These are phyloP conservation scores for Flaveria trinervia DNA, from an alignment of 129 eudicot species.

Conservation along the genomic window DNA sequence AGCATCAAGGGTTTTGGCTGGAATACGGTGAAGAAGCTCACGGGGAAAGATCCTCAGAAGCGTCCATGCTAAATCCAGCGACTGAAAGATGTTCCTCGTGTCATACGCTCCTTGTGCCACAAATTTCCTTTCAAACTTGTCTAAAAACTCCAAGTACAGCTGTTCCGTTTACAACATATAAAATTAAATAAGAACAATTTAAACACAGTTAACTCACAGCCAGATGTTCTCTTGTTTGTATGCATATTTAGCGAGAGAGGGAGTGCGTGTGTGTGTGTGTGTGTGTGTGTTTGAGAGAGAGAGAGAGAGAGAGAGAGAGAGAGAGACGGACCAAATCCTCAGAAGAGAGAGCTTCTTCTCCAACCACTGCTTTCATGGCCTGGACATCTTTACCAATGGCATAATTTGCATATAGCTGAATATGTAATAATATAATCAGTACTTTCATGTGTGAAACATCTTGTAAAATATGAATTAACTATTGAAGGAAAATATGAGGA, in stretches of 20 bases:
- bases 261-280: not conserved
- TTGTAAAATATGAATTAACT: constrained; percentile 3
- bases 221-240: not conserved
- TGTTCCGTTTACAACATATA: constrained; percentile 28
- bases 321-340: constrained; percentile 78
- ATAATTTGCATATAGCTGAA: constrained; percentile 92
- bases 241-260: not conserved
- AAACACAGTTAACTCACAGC: not conserved
- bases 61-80: constrained; percentile 97
- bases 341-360: constrained; percentile 99
- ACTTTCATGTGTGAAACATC: not conserved
- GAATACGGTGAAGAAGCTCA: constrained; percentile 98
- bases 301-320: constrained; percentile 24
- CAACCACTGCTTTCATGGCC: constrained; percentile 99
- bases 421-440: not conserved
- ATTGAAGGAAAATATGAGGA: not conserved
- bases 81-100: constrained; percentile 96
- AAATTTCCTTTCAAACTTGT: constrained; percentile 97
- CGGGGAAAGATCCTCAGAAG: constrained; percentile 95
- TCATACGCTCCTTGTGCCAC: constrained; percentile 99
- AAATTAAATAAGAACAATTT: not conserved
- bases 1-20: constrained; percentile 95
- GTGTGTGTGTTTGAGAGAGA: constrained; percentile 9
- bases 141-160: constrained; percentile 95
- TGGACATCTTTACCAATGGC: constrained; percentile 99